Base-by-base conservation (phyloP, 2,329 filamentous ascomycete species). In the Didymella keratinophila region DNA sequence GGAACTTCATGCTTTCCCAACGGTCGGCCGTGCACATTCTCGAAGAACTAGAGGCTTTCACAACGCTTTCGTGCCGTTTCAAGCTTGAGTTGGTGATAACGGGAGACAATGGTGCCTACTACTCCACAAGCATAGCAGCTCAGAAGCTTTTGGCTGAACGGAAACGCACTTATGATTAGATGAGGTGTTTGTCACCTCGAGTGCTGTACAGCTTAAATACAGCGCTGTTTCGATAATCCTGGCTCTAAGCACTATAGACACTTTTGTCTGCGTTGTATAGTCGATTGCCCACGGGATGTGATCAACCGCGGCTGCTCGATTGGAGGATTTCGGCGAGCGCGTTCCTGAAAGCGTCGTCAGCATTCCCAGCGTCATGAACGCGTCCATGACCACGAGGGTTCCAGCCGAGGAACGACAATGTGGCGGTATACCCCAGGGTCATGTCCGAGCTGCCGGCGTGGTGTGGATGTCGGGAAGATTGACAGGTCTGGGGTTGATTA, bases 401-500 rank as follows among this genome's bases (percentile, higher is more conserved):
- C 39, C 11, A 32, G 30, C 41, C 32, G 41, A 41, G 46, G 39
- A 45, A 23, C 30, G 30, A 39, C 25, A 32, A 32, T 30, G 46
- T 41, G 21, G 21, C 28, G 16, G 43, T 21, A 21, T 21, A 20
- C 43, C n/a, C 32, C 42, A 53, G 32, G 42, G 14, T 41, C 7
- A 20, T 37, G 52, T 49, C 52, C 52, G 52, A 37, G 45, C 45
- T 54, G 28, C 52, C 44, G 52, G 36, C 44, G 43, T 36, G 52
- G 36, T 54, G 43, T 42, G 25, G 25, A 36, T 25, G 16, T 48
- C 20, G 52, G 52, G 21, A 44, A n/a, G 28, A 34, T 25, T 42
- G 52, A 48, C 20, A 42, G 20, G 36, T 54, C 52, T 34, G 44
- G 52, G 52, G 27, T 54, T 43, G 21, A 27, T n/a, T 36, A 23